phyloP scores from a whole-genome alignment of 345 rosid genomes.

The Ceriops tagal region DNA sequence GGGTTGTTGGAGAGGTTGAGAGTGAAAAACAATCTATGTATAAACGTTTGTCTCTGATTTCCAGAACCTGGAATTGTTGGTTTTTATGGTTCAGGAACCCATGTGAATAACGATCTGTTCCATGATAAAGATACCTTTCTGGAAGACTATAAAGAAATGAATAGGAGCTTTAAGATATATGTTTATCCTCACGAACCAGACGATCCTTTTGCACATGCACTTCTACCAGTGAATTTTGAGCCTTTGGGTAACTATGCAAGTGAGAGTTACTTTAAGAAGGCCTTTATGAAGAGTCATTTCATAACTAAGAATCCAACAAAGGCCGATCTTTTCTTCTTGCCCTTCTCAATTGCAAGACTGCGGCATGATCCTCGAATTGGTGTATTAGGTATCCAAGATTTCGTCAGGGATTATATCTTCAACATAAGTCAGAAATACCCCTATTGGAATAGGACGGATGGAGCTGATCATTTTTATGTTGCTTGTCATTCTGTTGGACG shows the following conservation, averaged over 20 bases:
- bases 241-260: slow-evolving; percentile 57
- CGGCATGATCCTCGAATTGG: slow-evolving; percentile 49
- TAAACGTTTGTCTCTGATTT: slow-evolving; percentile 7
- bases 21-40: neutral
- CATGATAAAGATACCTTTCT: slow-evolving; percentile 45
- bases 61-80: slow-evolving; percentile 26
- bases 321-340: slow-evolving; percentile 56
- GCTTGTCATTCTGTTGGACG: slow-evolving; percentile 64
- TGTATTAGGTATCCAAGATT: slow-evolving; percentile 35
- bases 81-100: slow-evolving; percentile 43
- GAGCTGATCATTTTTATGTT: slow-evolving; percentile 63
- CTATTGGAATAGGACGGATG: slow-evolving; percentile 56
- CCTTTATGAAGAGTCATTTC: slow-evolving; percentile 47
- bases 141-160: slow-evolving; percentile 51
- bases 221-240: slow-evolving; percentile 43
- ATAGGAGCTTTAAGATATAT: slow-evolving; percentile 53
- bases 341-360: slow-evolving; percentile 54
- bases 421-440: slow-evolving; percentile 48
- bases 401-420: slow-evolving; percentile 37
- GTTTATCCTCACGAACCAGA: slow-evolving; percentile 48
- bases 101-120: slow-evolving; percentile 36
- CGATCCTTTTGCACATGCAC: slow-evolving; percentile 44
- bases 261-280: slow-evolving; percentile 58
- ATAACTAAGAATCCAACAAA: slow-evolving; percentile 39
- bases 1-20: neutral